These are phyloP conservation scores for Blastocladiella britannica DNA, from an alignment of 192 early-diverging fungal species.

Conservation along the genomic window DNA sequence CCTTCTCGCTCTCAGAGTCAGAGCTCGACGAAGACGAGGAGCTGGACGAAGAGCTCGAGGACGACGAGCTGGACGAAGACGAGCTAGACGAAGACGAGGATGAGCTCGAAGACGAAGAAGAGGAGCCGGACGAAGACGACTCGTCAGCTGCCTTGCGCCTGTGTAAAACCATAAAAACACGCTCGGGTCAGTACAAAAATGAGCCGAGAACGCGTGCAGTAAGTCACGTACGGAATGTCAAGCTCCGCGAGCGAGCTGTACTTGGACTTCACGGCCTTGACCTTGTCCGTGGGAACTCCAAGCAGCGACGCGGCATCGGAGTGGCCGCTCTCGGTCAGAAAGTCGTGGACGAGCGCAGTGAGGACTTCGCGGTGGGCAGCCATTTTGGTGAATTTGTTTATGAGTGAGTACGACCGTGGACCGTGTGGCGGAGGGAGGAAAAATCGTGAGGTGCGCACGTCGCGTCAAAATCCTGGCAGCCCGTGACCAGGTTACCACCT, in stretches of 20 bases:
- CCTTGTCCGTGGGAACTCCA: background rate
- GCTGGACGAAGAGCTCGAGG: background rate
- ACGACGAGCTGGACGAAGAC: background rate
- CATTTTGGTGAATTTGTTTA: background rate
- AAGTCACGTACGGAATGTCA: background rate
- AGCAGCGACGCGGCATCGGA: background rate
- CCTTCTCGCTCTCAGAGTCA: conserved; percentile 5
- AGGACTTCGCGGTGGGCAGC: background rate
- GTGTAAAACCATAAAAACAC: no score
- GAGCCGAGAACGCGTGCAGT: background rate
- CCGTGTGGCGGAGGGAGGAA: no score
- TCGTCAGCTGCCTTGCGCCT: background rate
- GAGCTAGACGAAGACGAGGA: background rate
- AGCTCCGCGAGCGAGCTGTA: background rate
- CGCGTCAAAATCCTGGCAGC: no score
- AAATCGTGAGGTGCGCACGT: no score
- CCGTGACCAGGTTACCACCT: no score
- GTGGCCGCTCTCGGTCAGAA: background rate
- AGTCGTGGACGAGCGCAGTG: background rate
- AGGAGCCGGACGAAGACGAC: background rate
- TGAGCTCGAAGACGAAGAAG: background rate
- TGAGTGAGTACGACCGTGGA: no score
- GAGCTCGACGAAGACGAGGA: background rate
- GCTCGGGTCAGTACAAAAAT: no score
- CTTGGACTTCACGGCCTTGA: background rate